Conservation (phyloP, 179 eudicot genomes). For the Pouteria campechiana region DNA sequence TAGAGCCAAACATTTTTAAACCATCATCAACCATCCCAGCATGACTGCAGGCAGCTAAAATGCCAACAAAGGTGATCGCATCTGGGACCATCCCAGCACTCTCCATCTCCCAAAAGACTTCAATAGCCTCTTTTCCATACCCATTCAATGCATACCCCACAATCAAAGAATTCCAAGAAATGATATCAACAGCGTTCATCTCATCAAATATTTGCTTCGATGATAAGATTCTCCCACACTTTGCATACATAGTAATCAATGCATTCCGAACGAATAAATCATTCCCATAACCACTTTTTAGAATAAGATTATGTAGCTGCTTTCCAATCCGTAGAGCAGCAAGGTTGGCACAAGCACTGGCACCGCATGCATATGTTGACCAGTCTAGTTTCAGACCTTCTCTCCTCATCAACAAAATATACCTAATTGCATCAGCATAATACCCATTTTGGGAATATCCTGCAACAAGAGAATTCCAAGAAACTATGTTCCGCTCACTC, state of each 20-base stretch:
- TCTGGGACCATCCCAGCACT: slow-evolving; percentile 19
- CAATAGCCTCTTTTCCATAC: slow-evolving; percentile 29
- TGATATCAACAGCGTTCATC: slow-evolving; percentile 23
- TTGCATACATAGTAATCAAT: slow-evolving; percentile 8
- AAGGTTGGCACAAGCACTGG: slow-evolving; percentile 8
- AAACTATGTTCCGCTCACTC: slow-evolving; percentile 12
- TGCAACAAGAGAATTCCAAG: slow-evolving; percentile 15
- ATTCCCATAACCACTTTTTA: slow-evolving; percentile 5
- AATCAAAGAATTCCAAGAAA: slow-evolving; percentile 49
- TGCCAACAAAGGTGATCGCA: slow-evolving; percentile 34
- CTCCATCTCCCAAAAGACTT: slow-evolving; percentile 24
- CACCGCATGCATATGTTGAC: slow-evolving; percentile 5
- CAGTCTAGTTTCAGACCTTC: slow-evolving; percentile 7
- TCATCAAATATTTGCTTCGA: slow-evolving; percentile 17
- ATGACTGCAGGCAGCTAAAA: slow-evolving; percentile 39
- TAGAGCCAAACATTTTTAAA: slow-evolving; percentile 16
- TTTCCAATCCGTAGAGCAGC: slow-evolving; percentile 5
- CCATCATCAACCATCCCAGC: slow-evolving; percentile 33
- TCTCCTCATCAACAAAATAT: slow-evolving; percentile 2
- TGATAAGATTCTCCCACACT: slow-evolving; percentile 4
- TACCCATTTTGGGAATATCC: slow-evolving; percentile 11
- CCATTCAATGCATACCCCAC: slow-evolving; percentile 32
- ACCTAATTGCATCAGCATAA: slow-evolving; percentile 2
- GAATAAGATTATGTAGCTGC: slow-evolving; percentile 3
- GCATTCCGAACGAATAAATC: slow-evolving; percentile 7